Evolutionary conservation across 805 yeast genomes (phyloP).

Genomic region (Candida yuanshanica): DNA sequence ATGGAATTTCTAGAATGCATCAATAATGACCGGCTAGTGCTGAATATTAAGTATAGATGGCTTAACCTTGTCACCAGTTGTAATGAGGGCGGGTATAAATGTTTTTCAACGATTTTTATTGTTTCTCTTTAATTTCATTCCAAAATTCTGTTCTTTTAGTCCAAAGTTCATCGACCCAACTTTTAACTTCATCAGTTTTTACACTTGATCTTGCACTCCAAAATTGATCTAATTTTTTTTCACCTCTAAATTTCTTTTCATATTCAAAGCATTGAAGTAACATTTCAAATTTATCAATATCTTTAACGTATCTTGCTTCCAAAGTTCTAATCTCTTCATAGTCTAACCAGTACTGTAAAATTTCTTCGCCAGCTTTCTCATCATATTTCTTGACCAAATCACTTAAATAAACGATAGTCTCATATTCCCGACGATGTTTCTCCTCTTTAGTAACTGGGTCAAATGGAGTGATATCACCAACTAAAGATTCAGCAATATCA

Average conservation of each 20-base stretch:
- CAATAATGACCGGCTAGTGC: too few species aligned
- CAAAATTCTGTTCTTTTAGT: slow-evolving; percentile 40
- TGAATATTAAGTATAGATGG: too few species aligned
- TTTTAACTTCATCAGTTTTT: slow-evolving; percentile 64
- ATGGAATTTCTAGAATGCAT: too few species aligned
- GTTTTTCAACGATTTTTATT: too few species aligned
- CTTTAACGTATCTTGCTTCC: slow-evolving; percentile 90
- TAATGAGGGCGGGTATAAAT: too few species aligned
- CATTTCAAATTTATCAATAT: slow-evolving; percentile 88
- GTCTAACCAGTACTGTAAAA: slow-evolving; percentile 74
- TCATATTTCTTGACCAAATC: slow-evolving; percentile 62
- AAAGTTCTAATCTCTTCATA: slow-evolving; percentile 77
- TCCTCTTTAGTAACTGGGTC: slow-evolving; percentile 70
- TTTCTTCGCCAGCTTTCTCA: slow-evolving; percentile 51
- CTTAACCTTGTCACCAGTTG: too few species aligned
- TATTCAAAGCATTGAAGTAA: slow-evolving; percentile 79
- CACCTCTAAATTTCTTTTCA: slow-evolving; percentile 57
- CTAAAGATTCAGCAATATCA: slow-evolving; percentile 90
- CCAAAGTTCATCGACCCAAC: slow-evolving; percentile 58
- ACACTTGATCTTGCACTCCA: slow-evolving; percentile 55
- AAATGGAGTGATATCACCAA: slow-evolving; percentile 90
- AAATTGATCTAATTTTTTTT: slow-evolving; percentile 62
- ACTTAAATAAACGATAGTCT: slow-evolving; percentile 62
- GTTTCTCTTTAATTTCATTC: slow-evolving; percentile 17
- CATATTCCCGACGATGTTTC: slow-evolving; percentile 76